Evolutionary conservation across 2,329 filamentous ascomycete genomes (phyloP), one percentile per base, ranked within the genome.

Genomic region (Pseudogymnoascus sp.): DNA sequence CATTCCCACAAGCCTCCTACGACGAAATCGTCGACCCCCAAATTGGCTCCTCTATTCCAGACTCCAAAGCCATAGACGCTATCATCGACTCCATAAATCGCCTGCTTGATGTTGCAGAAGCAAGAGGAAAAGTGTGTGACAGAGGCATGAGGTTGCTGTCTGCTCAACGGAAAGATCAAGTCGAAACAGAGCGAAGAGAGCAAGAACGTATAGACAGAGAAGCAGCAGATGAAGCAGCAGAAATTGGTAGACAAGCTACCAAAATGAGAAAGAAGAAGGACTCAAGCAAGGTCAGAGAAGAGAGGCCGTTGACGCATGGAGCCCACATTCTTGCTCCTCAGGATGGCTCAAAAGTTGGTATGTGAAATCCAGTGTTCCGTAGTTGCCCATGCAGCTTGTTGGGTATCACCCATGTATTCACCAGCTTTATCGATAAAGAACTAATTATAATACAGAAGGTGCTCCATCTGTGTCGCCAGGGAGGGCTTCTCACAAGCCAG

Each of bases 251-350:
- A 84, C 69, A 82, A 84, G 71, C 76, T 75, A 41, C 76, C 79
- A 92, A 92, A 73, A 82, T 88, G 67, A 92, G 90, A 80, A 92
- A 90, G 78, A 86, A 89, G 72, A 92, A 91, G 76, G 89, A 88
- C 23, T 78, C 83, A 6, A 85, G 87, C 63, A 79, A 74, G 61
- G 76, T 83, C 33, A 79, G 79, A 63, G 85, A 89, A 65, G 81
- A 85, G 62, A 77, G 84, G 45, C 84, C 84, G 23, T 76, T 83
- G 60, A 79, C 80, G 35, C 81, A 85, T 66, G 86, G 86, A 52
- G 85, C 85, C 12, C 86, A 88, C 75, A 83, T 82, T 61, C 63
- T 87, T 28, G 80, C 84, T 8, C 77, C 84, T 66, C 86, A 89
- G 75, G 86, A 89, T 75, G 86, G 85, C 6, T 80, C 83, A 69